Conservation (phyloP, 768 basidiomycete species). For the Ephemerocybe angulata region DNA sequence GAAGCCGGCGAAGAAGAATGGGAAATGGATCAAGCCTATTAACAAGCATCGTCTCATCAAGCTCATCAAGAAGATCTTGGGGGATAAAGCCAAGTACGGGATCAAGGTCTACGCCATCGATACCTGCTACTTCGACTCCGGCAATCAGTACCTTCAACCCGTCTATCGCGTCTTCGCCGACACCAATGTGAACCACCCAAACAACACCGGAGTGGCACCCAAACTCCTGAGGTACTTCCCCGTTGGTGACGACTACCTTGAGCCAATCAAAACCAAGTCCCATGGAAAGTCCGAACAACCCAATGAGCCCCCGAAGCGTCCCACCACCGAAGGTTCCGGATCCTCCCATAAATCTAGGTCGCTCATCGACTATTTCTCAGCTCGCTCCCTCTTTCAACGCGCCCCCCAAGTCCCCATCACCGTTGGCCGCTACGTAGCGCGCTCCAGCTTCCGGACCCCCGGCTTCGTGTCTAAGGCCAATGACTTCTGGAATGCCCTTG, state of each 20-base stretch:
- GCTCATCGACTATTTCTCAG: neutral
- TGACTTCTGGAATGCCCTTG: constrained; percentile 2
- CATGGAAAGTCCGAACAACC: too few relatives aligned
- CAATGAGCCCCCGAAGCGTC: neutral
- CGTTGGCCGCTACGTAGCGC: constrained; percentile 9
- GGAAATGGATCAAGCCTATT: constrained; percentile 2
- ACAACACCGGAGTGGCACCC: neutral
- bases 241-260: neutral
- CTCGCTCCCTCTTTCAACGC: neutral
- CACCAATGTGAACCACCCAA: neutral
- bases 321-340: neutral
- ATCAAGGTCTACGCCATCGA: constrained; percentile 8
- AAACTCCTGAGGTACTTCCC: neutral
- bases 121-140: constrained; percentile 10
- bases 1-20: constrained; percentile 1
- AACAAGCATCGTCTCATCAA: neutral
- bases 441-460: neutral
- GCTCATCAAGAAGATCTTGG: neutral
- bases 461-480: neutral
- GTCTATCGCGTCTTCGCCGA: constrained; percentile 6
- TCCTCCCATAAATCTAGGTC: neutral
- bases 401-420: neutral
- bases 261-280: neutral
- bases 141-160: constrained; percentile 6
- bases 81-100: neutral